These are phyloP conservation scores for Fusarium xyrophilum DNA, from an alignment of 2,329 filamentous ascomycete genomes.

Conservation along the genomic window DNA sequence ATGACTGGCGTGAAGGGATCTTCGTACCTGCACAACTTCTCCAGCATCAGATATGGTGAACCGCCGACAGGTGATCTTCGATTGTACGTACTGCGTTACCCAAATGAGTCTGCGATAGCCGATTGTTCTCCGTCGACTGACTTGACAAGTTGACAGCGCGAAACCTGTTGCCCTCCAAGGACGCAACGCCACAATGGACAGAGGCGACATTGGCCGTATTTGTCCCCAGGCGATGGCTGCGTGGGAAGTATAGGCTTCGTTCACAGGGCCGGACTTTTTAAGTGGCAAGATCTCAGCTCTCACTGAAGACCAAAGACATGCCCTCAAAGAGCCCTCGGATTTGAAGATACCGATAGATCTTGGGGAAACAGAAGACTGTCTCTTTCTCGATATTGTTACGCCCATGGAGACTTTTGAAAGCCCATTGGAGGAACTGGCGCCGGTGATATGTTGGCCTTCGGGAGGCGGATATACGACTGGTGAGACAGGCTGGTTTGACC, in stretches of 20 bases:
- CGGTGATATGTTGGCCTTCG: background rate
- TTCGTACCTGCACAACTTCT: background rate
- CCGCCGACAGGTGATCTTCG: background rate
- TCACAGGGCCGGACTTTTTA: background rate
- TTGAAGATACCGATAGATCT: background rate
- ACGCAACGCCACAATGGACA: background rate
- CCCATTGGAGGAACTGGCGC: background rate
- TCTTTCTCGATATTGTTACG: background rate
- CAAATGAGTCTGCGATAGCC: too few species aligned
- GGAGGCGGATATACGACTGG: background rate
- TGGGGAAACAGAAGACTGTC: background rate
- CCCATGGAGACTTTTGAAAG: background rate
- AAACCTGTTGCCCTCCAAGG: background rate
- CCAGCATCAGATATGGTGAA: background rate
- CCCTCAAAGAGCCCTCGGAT: background rate
- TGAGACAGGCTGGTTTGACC: background rate
- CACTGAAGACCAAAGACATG: rapidly evolving
- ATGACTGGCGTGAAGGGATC: background rate
- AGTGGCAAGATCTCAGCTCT: background rate
- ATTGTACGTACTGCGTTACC: background rate
- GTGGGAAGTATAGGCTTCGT: background rate
- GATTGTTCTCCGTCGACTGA: background rate
- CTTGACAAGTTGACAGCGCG: background rate
- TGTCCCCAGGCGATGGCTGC: background rate
- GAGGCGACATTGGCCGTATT: background rate